Evolutionary conservation across 2,329 filamentous ascomycete genomes (phyloP), one percentile per base, ranked within the genome.

Genomic region (Neonectria faginata): DNA sequence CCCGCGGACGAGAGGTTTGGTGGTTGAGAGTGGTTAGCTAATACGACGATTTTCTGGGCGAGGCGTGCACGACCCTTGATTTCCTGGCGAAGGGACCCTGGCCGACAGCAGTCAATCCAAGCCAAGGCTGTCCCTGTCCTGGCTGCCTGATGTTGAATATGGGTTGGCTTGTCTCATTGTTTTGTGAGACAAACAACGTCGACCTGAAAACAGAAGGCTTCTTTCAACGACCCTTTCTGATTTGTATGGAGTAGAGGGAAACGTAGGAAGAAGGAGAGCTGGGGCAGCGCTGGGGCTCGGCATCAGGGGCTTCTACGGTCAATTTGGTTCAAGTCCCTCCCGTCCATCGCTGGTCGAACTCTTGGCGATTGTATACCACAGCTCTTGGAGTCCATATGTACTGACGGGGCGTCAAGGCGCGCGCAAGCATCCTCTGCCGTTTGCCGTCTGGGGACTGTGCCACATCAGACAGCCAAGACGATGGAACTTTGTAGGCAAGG

Each of bases 341-440:
- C 9, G 8, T 29, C 2, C 9, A 29, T 29, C 29, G 25, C 29
- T 29, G 25, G 25, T 6, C 25, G 25, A 25, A 25, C 5, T 25
- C 25, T 25, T 6, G 25, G 29, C 29, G 29, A 29, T 29, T 29
- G 29, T 1, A 29, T 29, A 29, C 29, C 29, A 10, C 8, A 9
- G 5, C 25, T 6, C 25, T 25, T 25, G 25, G 25, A 25, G 25
- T 25, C 42, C 48, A 67, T 58, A 3, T 6, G 25, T 25, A 52
- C 62, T 58, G 50, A 59, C 59, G 48, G 53, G 60, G 54, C 36
- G 36, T 39, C 14, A 36, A 36, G 65, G 69, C 68, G 60, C 61
- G 59, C 62, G 61, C 61, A 64, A 57, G 59, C 45, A 53, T 61
- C 57, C 58, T 62, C 68, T 68, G 52, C 45, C 62, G 48, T 44